These are phyloP conservation scores for Capsicum rhomboideum DNA, from an alignment of 257 asterid genomes.

Conservation along the genomic window DNA sequence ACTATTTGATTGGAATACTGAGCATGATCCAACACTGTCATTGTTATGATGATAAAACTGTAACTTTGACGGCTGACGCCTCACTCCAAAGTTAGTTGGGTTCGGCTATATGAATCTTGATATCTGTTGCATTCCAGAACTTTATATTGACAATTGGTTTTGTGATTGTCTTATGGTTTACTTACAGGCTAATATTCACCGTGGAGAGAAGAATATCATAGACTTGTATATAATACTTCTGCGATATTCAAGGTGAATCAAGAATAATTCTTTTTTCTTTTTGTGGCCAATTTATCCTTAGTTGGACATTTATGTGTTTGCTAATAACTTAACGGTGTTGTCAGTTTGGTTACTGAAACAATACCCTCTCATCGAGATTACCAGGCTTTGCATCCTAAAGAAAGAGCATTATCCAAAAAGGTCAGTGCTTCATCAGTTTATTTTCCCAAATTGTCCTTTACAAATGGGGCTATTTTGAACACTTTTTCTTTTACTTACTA, in stretches of 20 bases:
- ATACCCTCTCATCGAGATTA: constrained; percentile 79
- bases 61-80: not conserved
- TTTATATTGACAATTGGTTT: not conserved
- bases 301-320: not conserved
- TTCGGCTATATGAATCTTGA: not conserved
- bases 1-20: not conserved
- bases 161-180: not conserved
- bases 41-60: not conserved
- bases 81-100: not conserved
- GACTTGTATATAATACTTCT: constrained; percentile 72
- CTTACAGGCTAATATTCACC: constrained; percentile 61
- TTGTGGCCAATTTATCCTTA: not conserved
- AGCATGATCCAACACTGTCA: not conserved
- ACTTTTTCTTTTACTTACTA: not conserved
- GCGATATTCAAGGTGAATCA: constrained; percentile 67
- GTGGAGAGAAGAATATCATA: constrained; percentile 66
- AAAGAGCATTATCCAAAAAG: constrained; percentile 44
- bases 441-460: not conserved
- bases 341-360: constrained; percentile 89
- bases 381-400: constrained; percentile 35
- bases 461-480: not conserved
- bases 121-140: not conserved
- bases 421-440: constrained; percentile 20
- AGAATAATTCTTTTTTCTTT: not conserved
- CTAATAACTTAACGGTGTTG: constrained; percentile 13